These are phyloP conservation scores for Xylaria sp. DNA, from an alignment of 2,329 filamentous ascomycete species.

Conservation along the genomic window DNA sequence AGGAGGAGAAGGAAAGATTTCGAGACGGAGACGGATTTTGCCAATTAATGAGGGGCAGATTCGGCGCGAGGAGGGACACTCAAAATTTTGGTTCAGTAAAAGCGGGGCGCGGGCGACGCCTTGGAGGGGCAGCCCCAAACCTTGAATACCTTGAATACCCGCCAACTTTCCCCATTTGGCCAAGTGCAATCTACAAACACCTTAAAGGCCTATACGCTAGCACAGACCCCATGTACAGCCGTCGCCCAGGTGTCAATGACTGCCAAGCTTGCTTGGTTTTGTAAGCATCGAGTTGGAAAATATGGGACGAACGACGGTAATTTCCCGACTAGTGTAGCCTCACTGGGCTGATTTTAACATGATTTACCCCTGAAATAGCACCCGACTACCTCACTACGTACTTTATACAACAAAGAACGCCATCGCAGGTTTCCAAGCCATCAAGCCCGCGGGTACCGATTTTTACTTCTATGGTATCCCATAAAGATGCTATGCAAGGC, in stretches of 20 bases:
- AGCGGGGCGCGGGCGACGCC: conserved; percentile 36
- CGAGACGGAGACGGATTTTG: conserved; percentile 45
- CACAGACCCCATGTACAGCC: neutral
- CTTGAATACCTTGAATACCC: neutral
- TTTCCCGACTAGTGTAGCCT: conserved; percentile 14
- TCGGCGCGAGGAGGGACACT: conserved; percentile 42
- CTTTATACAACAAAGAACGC: neutral
- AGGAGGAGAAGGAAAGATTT: conserved; percentile 42
- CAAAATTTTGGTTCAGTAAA: conserved; percentile 46
- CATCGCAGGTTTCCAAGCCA: neutral
- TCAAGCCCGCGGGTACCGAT: conserved; percentile 28
- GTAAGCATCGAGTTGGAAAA: neutral
- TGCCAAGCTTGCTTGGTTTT: neutral
- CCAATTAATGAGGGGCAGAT: conserved; percentile 48
- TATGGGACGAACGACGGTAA: neutral
- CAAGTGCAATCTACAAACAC: conserved; percentile 8
- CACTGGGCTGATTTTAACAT: conserved; percentile 31
- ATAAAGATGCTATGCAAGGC: neutral
- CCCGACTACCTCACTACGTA: neutral
- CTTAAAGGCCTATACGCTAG: neutral
- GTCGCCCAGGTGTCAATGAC: neutral
- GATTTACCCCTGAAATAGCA: conserved; percentile 28
- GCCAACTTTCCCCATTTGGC: neutral
- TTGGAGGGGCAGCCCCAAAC: conserved; percentile 37
- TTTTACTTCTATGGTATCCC: neutral